Evolutionary conservation across 148 eudicot species (phyloP).

Genomic region (Vaccinium myrtillus): DNA sequence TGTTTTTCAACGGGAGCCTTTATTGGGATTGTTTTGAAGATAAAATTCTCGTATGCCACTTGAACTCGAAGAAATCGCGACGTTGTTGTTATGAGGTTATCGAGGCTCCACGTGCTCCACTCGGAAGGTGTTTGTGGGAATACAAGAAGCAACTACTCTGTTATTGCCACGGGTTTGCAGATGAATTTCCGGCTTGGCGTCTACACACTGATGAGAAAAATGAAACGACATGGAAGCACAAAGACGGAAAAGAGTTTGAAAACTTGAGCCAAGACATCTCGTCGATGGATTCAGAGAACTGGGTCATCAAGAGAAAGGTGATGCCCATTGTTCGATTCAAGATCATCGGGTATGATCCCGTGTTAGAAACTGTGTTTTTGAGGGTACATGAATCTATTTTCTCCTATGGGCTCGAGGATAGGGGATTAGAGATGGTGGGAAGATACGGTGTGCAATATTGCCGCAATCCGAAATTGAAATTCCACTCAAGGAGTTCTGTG

Average conservation of each 20-base stretch:
- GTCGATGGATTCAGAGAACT: neutral
- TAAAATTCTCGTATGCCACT: conserved; percentile 12
- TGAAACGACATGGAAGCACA: conserved; percentile 9
- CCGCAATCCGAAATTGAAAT: neutral
- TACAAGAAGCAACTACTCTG: conserved; percentile 8
- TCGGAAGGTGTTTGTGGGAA: conserved; percentile 21
- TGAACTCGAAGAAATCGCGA: neutral
- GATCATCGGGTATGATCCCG: conserved; percentile 10
- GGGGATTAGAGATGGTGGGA: neutral
- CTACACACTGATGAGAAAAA: conserved; percentile 1
- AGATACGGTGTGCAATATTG: too few species aligned
- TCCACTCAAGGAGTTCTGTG: neutral
- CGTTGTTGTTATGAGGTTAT: neutral
- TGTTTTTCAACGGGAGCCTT: conserved; percentile 15
- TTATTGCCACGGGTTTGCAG: conserved; percentile 4
- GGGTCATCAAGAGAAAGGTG: neutral
- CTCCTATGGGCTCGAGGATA: neutral
- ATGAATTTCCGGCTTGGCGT: conserved; percentile 10
- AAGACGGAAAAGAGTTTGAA: conserved; percentile 6
- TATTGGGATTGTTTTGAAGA: conserved; percentile 19
- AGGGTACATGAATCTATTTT: neutral
- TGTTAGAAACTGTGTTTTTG: neutral
- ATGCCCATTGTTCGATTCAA: neutral
- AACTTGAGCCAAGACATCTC: neutral
- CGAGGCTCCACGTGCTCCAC: conserved; percentile 15